A percentile compares a stretch with the other conserved stretches of the same genome.
Conservation (phyloP, 2,329 filamentous ascomycete genomes). For the Fusarium sp. region DNA sequence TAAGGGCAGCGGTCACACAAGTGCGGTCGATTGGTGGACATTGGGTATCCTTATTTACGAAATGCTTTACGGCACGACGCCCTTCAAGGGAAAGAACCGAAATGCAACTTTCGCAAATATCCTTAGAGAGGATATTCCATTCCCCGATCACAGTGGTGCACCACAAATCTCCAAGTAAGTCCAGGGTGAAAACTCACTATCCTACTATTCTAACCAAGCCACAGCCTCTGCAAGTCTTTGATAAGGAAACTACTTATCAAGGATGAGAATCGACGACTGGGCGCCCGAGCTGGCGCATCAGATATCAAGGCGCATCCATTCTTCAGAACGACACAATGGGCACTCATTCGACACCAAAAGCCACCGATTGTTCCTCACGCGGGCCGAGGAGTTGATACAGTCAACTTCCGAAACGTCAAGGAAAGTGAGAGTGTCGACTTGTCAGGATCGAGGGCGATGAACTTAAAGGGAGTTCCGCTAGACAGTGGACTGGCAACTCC, state of each 20-base stretch:
- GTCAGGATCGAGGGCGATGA: constrained; percentile 63
- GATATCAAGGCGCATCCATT: constrained; percentile 97
- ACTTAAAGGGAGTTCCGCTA: constrained; percentile 80
- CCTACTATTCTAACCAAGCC: not conserved
- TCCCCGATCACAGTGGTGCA: constrained; percentile 85
- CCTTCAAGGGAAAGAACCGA: constrained; percentile 99
- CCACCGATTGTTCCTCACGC: constrained; percentile 95
- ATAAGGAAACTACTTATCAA: constrained; percentile 98
- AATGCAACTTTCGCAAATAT: constrained; percentile 99
- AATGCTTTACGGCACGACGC: constrained; percentile 98
- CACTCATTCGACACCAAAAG: constrained; percentile 95
- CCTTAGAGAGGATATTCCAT: constrained; percentile 91
- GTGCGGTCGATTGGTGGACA: constrained; percentile 99
- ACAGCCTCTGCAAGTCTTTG: constrained; percentile 91
- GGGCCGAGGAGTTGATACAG: constrained; percentile 88
- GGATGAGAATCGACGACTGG: constrained; percentile 91
- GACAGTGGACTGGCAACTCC: constrained; percentile 89
- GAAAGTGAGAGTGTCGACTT: constrained; percentile 96
- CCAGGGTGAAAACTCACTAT: too few relatives aligned
- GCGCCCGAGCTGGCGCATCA: constrained; percentile 92
- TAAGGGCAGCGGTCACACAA: constrained; percentile 97
- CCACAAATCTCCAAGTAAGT: constrained; percentile 92
- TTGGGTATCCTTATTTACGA: constrained; percentile 97
- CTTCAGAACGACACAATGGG: constrained; percentile 96
- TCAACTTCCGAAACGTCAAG: constrained; percentile 98